Evolutionary conservation across 257 asterid genomes (phyloP), one percentile per base, ranked within the genome.

Genomic region (Petrea volubilis): DNA sequence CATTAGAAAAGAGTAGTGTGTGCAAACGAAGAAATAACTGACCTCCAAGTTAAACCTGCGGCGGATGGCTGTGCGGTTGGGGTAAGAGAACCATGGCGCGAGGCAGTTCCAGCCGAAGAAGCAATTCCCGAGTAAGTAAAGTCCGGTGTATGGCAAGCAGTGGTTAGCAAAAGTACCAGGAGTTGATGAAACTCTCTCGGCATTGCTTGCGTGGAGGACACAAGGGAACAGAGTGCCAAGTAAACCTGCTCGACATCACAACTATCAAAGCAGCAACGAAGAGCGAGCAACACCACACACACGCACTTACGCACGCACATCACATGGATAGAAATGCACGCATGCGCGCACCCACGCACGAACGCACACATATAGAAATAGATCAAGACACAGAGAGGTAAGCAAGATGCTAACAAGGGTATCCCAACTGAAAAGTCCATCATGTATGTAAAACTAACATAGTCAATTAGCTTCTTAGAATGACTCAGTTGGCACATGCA

Each of bases 121-220:
- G 63, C 84, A 85, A 51, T 78, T 81, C 14, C 98, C 98, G 34
- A 90, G 29, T 23, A 92, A 34, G 86, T 75, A 92, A 17, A 92
- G 88, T 47, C 87, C 92, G 5, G 96, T 73, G 81, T 92, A 92
- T 13, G 90, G 87, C 86, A 90, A 70, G 76, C 98, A 92, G 81
- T 90, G 90, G 68, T 77, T 86, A 8, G 86, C 78, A 61, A 90
- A 92, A 53, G 84, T 59, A 38, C 85, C 88, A 0, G 91, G 82
- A 31, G 73, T 68, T 4, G 86, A 73, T 47, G 84, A 84, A 47
- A 92, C 82, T 68, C 98, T 90, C 85, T 92, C 98, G 0, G 64
- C 94, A 64, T 85, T 92, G 91, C 88, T 79, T 70, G 92, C 98
- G 23, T 90, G 89, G 60, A 90, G 96, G 76, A 90, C 92, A 58